Evolutionary conservation across 768 basidiomycete genomes (phyloP), one percentile per base, ranked within the genome.

Genomic region (Saitozyma podzolica): DNA sequence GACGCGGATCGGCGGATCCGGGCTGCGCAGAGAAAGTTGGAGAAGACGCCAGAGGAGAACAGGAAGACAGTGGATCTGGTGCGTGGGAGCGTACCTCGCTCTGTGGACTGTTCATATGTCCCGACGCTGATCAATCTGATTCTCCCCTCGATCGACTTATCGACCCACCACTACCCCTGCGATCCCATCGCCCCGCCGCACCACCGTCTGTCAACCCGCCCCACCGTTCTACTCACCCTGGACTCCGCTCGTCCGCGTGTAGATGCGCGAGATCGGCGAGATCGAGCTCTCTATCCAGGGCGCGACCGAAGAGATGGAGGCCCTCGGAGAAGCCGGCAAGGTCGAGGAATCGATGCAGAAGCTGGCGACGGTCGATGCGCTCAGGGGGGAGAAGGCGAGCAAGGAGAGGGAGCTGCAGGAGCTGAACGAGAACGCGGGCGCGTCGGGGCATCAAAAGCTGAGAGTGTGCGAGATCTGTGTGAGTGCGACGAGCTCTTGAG

Each of bases 1-100:
- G 96, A 99, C 79, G 97, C 95, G 82, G 96, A 99, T 84, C 83
- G 96, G 74, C 85, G 95, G 75, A 98, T 99, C 81, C 84, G 92
- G 45, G 87, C 90, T 45, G 92, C 93, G 50, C 96, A 99, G 79
- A 85, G 92, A 70, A 85, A 96, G 76, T 81, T 99, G 76, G 96
- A 99, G 83, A 99, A 99, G 84, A 99, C 96, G 6, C 96, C 96
- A 41, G 96, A 98, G 82, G 96, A 99, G 84, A 99, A 99, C 79
- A 92, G 93, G 55, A 96, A 97, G 82, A 98, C 95, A 40, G 97
- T 96, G 5, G 93, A 95, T 80, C 80, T 99, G 83, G 90, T 90
- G 66, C 52, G 86, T 81, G 6, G n/a, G n/a, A n/a, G 29, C 29
- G 5, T 29, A 29, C 29, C 8, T 3, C 5, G 11, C 19, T 47